Conservation (phyloP, 2,329 filamentous ascomycete species). For the Teratosphaeria gauchensis region DNA sequence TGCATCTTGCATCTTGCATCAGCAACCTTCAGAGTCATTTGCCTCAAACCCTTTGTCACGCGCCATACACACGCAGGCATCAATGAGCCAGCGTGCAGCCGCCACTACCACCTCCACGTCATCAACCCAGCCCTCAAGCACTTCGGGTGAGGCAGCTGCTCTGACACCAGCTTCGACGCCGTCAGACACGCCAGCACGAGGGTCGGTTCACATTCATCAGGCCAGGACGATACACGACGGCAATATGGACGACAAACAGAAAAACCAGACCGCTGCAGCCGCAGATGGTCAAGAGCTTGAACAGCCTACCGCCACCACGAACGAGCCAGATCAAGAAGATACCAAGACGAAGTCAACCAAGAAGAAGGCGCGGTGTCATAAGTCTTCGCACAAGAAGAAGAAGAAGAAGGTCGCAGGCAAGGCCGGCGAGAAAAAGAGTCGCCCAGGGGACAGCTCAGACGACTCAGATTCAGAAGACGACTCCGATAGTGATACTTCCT, state of each 20-base stretch:
- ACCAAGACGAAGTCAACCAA: constrained; percentile 8
- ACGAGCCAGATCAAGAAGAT: constrained; percentile 1
- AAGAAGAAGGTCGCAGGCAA: constrained; percentile 4
- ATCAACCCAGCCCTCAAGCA: constrained; percentile 6
- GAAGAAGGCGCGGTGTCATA: constrained; percentile 10
- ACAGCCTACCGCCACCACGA: constrained; percentile 7
- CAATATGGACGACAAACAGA: constrained; percentile 19
- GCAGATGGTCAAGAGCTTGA: constrained; percentile 6
- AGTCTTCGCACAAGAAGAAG: constrained; percentile 3
- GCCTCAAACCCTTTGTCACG: not conserved
- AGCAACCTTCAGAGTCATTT: not conserved
- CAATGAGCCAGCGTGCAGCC: constrained; percentile 16
- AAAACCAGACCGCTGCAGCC: constrained; percentile 10
- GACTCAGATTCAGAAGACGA: constrained; percentile 3
- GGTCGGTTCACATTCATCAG: constrained; percentile 7
- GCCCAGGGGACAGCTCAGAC: constrained; percentile 1
- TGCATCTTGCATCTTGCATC: not conserved
- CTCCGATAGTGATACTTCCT: constrained; percentile 1
- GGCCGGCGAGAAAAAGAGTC: constrained; percentile 4
- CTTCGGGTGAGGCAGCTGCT: constrained; percentile 9
- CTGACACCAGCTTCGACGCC: constrained; percentile 19
- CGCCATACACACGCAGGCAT: constrained; percentile 1
- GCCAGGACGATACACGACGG: constrained; percentile 9
- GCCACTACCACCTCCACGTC: constrained; percentile 16
- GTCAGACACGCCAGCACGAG: constrained; percentile 13